Evolutionary conservation across 345 rosid genomes (phyloP).

Genomic region (Cardamine occulta): DNA sequence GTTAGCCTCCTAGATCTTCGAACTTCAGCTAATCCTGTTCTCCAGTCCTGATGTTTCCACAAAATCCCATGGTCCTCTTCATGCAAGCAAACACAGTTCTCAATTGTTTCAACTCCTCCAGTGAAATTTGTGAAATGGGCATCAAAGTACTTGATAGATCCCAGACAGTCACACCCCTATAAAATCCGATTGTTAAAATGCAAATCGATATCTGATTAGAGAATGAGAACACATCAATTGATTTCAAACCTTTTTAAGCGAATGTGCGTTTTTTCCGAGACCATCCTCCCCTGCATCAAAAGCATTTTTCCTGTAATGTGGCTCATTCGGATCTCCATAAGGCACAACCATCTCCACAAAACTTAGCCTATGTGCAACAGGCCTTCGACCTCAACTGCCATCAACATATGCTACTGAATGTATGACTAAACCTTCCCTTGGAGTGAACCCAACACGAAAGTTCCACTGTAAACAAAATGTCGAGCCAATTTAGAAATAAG

Average conservation of each 20-base stretch:
- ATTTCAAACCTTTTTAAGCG: constrained; percentile 77
- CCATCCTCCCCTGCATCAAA: constrained; percentile 99
- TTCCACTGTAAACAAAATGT: constrained; percentile 72
- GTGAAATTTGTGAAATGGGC: constrained; percentile 89
- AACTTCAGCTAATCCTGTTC: constrained; percentile 94
- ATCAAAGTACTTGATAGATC: constrained; percentile 84
- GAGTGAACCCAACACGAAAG: constrained; percentile 93
- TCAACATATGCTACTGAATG: constrained; percentile 89
- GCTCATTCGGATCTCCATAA: constrained; percentile 95
- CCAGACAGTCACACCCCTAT: constrained; percentile 93
- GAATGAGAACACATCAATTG: constrained; percentile 28
- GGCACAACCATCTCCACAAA: constrained; percentile 98
- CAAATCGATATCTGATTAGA: constrained; percentile 18
- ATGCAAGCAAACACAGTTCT: constrained; percentile 88
- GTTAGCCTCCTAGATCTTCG: constrained; percentile 86
- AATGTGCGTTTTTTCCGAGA: constrained; percentile 92
- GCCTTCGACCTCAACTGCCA: constrained; percentile 89
- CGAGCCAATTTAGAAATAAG: constrained; percentile 24
- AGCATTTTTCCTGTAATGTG: constrained; percentile 93
- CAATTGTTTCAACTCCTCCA: constrained; percentile 90
- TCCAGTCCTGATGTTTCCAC: constrained; percentile 99
- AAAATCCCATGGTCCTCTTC: constrained; percentile 93
- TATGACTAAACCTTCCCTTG: constrained; percentile 88
- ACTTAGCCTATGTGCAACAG: constrained; percentile 88
- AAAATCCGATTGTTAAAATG: constrained; percentile 20